Evolutionary conservation across 495 filamentous ascomycete genomes (phyloP).

Genomic region (Aspergillus nidulans): DNA sequence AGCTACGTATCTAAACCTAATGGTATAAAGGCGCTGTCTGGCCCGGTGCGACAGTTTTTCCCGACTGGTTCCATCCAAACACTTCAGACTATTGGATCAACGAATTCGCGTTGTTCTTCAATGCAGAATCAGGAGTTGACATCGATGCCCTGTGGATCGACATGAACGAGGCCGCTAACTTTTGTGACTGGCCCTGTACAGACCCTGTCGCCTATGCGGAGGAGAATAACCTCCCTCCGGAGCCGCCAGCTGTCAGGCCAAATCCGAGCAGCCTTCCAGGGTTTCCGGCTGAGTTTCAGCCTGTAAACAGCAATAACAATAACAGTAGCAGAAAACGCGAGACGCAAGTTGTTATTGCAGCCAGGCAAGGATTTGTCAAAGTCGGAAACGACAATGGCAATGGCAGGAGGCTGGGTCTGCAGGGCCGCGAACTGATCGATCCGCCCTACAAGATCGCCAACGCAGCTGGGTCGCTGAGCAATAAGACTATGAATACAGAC

Average conservation of each 20-base stretch:
- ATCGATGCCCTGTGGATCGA: constrained; percentile 88
- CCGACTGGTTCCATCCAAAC: constrained; percentile 75
- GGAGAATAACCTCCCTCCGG: constrained; percentile 58
- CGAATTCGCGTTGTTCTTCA: constrained; percentile 69
- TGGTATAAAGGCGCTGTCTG: constrained; percentile 60
- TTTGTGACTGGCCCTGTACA: constrained; percentile 69
- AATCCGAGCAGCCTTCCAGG: constrained; percentile 62
- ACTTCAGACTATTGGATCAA: constrained; percentile 67
- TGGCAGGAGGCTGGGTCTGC: constrained; percentile 49
- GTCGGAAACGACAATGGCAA: constrained; percentile 8
- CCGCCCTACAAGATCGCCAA: constrained; percentile 76
- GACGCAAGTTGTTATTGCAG: neutral
- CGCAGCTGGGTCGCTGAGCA: constrained; percentile 62
- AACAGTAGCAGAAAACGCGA: constrained; percentile 5
- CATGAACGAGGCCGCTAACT: constrained; percentile 73
- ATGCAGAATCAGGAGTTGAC: constrained; percentile 59
- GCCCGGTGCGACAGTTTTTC: constrained; percentile 75
- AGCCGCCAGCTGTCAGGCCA: constrained; percentile 57
- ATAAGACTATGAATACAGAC: constrained; percentile 71
- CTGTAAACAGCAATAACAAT: constrained; percentile 19
- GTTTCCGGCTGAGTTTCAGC: constrained; percentile 68
- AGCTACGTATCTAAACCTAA: constrained; percentile 6
- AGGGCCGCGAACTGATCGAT: constrained; percentile 60
- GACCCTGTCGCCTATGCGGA: constrained; percentile 51
- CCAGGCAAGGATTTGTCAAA: constrained; percentile 11